Percentiles rank a stretch among this genome's conserved stretches.
Evolutionary conservation across 495 filamentous ascomycete genomes (phyloP).

Genomic region (Aspergillus affinis): DNA sequence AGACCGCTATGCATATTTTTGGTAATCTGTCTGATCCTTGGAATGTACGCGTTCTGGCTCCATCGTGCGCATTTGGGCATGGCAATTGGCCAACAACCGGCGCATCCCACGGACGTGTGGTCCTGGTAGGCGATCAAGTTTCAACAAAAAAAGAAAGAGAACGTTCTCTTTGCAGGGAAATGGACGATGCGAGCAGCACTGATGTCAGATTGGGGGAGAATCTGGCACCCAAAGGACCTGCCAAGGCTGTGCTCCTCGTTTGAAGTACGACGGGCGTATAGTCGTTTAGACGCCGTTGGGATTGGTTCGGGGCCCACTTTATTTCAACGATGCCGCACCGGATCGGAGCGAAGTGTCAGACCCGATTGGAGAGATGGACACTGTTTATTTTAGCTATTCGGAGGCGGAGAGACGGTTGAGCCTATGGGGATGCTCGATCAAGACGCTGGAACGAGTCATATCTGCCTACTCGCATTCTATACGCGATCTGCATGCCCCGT

Average conservation of each 20-base stretch:
- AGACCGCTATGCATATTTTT: background rate
- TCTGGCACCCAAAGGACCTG: background rate
- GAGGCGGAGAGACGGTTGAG: no score
- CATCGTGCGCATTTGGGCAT: background rate
- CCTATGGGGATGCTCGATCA: background rate
- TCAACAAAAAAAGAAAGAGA: background rate
- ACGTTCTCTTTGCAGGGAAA: background rate
- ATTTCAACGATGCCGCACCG: no score
- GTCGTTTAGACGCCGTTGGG: background rate
- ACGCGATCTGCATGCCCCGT: background rate
- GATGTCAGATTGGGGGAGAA: background rate
- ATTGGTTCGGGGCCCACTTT: background rate
- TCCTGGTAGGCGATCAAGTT: background rate
- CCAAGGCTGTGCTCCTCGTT: background rate
- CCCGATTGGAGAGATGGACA: background rate
- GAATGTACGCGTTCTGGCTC: conserved; percentile 1
- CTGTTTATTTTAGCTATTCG: background rate
- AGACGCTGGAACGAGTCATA: background rate
- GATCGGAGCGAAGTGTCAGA: background rate
- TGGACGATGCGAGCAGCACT: background rate
- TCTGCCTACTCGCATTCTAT: background rate
- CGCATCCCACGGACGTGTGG: background rate
- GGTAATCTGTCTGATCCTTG: background rate
- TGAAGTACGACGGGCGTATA: conserved; percentile 1
- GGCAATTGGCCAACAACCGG: background rate